Conservation (phyloP, 2,329 filamentous ascomycete genomes). For the Ophiocordyceps camponoti-leonardi region DNA sequence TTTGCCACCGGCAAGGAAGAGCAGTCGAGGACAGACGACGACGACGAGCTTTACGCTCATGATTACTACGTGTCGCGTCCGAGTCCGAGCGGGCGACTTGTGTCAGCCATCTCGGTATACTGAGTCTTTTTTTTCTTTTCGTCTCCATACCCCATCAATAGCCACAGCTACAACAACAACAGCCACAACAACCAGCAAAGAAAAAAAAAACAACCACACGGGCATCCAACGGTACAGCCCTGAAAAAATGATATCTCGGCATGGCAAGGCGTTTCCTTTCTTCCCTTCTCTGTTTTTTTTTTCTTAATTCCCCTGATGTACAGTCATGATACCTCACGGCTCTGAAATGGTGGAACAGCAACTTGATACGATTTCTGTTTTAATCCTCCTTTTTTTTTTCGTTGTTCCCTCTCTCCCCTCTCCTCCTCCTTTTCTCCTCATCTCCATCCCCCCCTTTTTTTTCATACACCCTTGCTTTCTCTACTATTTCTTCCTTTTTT, state of each 20-base stretch:
- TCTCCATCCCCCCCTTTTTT: no score
- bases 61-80: conserved; percentile 36
- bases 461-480: no score
- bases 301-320: neutral
- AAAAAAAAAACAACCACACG: neutral
- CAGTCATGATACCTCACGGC: neutral
- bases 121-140: conserved; percentile 13
- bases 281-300: neutral
- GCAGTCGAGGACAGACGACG: conserved; percentile 17
- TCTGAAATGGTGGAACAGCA: neutral
- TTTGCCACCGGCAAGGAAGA: conserved; percentile 42
- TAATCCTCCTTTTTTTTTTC: neutral
- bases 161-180: neutral
- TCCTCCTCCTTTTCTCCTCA: neutral
- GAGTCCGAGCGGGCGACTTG: conserved; percentile 27
- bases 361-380: neutral
- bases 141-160: conserved; percentile 4
- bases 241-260: conserved; percentile 5
- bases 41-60: conserved; percentile 30
- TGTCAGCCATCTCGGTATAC: conserved; percentile 40
- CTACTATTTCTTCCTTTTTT: no score
- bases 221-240: no score
- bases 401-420: neutral
- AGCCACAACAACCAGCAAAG: neutral
- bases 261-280: conserved; percentile 10